phyloP scores from a whole-genome alignment of 2,329 filamentous ascomycete species.

The Fusarium continuum region DNA sequence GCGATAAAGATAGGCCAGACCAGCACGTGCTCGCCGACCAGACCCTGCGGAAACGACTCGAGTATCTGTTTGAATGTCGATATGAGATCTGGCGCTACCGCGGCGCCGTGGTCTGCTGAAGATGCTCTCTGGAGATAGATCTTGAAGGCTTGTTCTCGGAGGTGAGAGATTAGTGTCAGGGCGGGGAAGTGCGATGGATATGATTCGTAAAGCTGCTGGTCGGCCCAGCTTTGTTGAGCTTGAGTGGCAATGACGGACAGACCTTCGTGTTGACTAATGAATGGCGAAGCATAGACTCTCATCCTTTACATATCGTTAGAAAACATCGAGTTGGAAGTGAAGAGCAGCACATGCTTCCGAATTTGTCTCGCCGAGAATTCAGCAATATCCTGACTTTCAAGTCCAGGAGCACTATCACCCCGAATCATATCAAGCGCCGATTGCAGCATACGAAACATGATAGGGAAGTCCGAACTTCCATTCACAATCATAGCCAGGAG shows the following conservation, averaged over 20 bases:
- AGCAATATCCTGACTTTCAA: constrained; percentile 12
- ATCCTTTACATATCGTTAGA: constrained; percentile 43
- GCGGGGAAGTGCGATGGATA: constrained; percentile 17
- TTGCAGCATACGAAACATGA: constrained; percentile 40
- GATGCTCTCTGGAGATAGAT: constrained; percentile 23
- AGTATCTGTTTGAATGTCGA: constrained; percentile 34
- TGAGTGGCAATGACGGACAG: constrained; percentile 27
- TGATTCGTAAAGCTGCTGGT: constrained; percentile 64
- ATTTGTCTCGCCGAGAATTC: constrained; percentile 34
- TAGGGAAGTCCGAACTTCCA: constrained; percentile 39
- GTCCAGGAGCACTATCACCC: constrained; percentile 15
- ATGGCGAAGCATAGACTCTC: constrained; percentile 36
- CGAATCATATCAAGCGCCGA: constrained; percentile 35
- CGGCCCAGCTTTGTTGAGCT: constrained; percentile 18
- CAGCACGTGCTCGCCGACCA: constrained; percentile 34
- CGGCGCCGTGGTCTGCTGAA: constrained; percentile 47
- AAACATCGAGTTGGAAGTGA: no score
- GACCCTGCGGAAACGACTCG: constrained; percentile 26
- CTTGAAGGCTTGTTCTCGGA: constrained; percentile 25
- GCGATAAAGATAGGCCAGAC: constrained; percentile 42
- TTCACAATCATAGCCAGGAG: constrained; percentile 41
- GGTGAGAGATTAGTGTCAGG: background rate
- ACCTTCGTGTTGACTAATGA: constrained; percentile 32
- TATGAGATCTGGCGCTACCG: constrained; percentile 69
- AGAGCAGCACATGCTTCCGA: constrained; percentile 32